Evolutionary conservation across 768 basidiomycete genomes (phyloP), one percentile per base, ranked within the genome.

Genomic region (Amanita jacksonii): DNA sequence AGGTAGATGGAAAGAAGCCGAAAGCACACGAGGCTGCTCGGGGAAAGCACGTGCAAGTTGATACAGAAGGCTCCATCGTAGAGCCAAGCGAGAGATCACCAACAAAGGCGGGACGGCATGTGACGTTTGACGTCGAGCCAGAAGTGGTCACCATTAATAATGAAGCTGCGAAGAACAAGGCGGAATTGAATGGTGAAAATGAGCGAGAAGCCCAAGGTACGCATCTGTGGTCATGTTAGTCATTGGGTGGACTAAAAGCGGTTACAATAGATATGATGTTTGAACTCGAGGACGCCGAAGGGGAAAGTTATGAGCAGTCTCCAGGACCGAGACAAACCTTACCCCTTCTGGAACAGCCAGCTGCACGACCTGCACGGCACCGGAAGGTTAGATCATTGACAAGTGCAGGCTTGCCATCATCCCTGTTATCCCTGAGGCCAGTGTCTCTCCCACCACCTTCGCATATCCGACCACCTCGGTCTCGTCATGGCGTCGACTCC

Each of bases 91-190:
- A 45, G 37, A 46, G 44, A 24, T 23, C 43, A 12, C 48, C 25
- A 44, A 56, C 49, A 34, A 65, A 82, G 65, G 66, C 69, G 39
- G 84, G 79, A 59, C 68, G 76, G 48, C 83, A 77, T 57, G 81
- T 87, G 23, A 84, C 81, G 7, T 87, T 87, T 52, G 74, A 86
- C 50, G 73, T 81, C 38, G 65, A 79, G 54, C 73, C 78, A 16
- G 76, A 68, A 30, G 69, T 73, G 8, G 62, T 69, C 19, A 65
- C 70, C n/a, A 71, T 72, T 48, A 65, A 70, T 23, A 59, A 58
- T 20, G 61, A 69, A 45, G 53, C 44, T 10, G 30, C 62, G 13
- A 61, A 58, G 25, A 46, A 58, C 15, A 62, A 60, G 45, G 54
- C 56, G 33, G 59, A 58, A 32, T 62, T 58, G 31, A 61, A 63